Base-by-base conservation (phyloP, 1,284 basidiomycete species). In the Spongispora temasekensis region DNA sequence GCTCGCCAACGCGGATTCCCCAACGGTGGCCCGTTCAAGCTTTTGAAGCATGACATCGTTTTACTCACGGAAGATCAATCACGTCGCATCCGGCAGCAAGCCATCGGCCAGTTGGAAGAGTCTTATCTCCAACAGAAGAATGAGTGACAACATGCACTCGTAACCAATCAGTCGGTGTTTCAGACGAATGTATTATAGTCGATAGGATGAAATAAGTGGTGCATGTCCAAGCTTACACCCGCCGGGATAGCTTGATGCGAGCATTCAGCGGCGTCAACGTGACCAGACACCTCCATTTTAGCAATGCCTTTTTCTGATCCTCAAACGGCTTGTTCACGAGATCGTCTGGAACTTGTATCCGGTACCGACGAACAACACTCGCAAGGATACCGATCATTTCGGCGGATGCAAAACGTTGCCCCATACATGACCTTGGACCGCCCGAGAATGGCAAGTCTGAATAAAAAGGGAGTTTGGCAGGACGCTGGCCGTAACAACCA, bases 1-100 rank as follows among this genome's bases (percentile, higher is more conserved):
- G 82, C 84, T 8, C 78, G 83, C 59, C 79, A 82, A 63, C 83
- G 85, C 50, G 87, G 88, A 9, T 90, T 91, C 75, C 79, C 79
- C 28, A 79, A 83, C 31, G 83, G 81, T 6, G 81, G 79, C 34
- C 79, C 83, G 5, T 90, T 89, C 78, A 82, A 83, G 68, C 78
- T 85, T 48, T 71, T 93, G 60, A 79, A 86, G 61, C 76, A 75
- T 25, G 86, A 92, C 66, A 81, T 92, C 59, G 73, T 89, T 4
- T 75, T 92, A 10, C 80, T 84, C 15, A 86, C 84, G 2, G 77
- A 81, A 28, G 82, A 66, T 28, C 73, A 73, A 56, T 76, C 63
- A 12, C 58, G 42, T n/a, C 19, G 17, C 13, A 35, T 61, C 17
- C 67, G 61, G 17, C 23, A 59, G 8, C 63, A 52, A n/a, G 52